Evolutionary conservation across 1,139 yeast species (phyloP).

Genomic region (Yamadazyma blattariae): DNA sequence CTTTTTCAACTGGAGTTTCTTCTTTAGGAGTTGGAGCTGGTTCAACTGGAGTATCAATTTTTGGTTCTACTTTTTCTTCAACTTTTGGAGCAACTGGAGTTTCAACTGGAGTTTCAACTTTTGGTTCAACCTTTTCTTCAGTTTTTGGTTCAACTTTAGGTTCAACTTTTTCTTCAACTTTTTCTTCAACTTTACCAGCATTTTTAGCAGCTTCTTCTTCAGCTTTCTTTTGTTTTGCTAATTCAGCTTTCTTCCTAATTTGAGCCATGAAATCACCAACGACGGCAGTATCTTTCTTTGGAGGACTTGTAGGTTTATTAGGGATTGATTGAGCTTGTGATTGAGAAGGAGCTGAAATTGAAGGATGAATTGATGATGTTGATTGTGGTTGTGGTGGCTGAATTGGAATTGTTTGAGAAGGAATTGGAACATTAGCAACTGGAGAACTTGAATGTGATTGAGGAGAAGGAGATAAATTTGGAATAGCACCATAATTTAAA

Average conservation of each 20-base stretch:
- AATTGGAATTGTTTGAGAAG: background rate
- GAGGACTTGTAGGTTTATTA: slow-evolving; percentile 10
- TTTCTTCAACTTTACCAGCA: slow-evolving; percentile 9
- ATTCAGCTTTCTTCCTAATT: slow-evolving; percentile 12
- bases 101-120: slow-evolving; percentile 3
- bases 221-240: slow-evolving; percentile 12
- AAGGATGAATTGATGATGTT: slow-evolving; percentile 5
- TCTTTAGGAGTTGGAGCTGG: background rate
- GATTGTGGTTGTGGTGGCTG: background rate
- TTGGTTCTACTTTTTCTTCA: slow-evolving; percentile 6
- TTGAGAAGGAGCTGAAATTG: slow-evolving; percentile 6
- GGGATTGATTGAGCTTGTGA: slow-evolving; percentile 2
- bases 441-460: slow-evolving; percentile 5
- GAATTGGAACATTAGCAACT: slow-evolving; percentile 8
- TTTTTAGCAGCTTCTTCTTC: slow-evolving; percentile 11
- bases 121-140: slow-evolving; percentile 6
- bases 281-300: slow-evolving; percentile 11
- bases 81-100: slow-evolving; percentile 7
- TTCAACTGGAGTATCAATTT: slow-evolving; percentile 4
- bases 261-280: slow-evolving; percentile 14
- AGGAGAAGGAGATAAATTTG: slow-evolving; percentile 10
- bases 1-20: slow-evolving; percentile 3
- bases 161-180: slow-evolving; percentile 9
- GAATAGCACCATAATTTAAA: slow-evolving; percentile 10
- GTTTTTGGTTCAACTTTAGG: slow-evolving; percentile 7